Percentiles rank a stretch among this genome's conserved stretches.
phyloP scores from a whole-genome alignment of 306 rosid genomes.

The Quercus mongolica region DNA sequence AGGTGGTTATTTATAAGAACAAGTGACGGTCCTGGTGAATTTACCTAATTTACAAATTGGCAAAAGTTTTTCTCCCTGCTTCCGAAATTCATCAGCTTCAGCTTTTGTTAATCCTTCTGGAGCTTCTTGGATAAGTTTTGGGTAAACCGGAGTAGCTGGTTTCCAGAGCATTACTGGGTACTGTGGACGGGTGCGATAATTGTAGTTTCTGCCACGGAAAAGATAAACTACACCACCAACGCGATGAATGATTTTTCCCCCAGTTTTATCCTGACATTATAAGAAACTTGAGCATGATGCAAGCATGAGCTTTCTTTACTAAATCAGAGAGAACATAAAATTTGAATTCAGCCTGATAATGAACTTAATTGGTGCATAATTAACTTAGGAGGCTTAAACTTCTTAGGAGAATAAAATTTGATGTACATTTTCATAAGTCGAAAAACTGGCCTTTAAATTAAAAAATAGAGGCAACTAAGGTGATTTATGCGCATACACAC shows the following conservation, averaged over 20 bases:
- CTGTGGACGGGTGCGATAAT: slow-evolving; percentile 76
- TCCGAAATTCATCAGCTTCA: slow-evolving; percentile 65
- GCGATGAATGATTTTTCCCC: slow-evolving; percentile 83
- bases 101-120: slow-evolving; percentile 82
- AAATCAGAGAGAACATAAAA: background rate
- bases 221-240: slow-evolving; percentile 85
- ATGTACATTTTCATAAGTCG: background rate
- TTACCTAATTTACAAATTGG: slow-evolving; percentile 94
- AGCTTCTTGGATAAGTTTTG: slow-evolving; percentile 93
- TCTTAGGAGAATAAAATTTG: background rate
- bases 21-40: slow-evolving; percentile 11
- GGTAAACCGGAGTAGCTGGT: slow-evolving; percentile 93
- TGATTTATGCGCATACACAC: background rate
- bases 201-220: slow-evolving; percentile 90
- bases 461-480: background rate
- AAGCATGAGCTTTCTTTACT: background rate
- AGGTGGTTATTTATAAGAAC: background rate
- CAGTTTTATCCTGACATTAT: slow-evolving; percentile 67
- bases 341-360: background rate
- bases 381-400: background rate
- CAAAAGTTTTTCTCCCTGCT: slow-evolving; percentile 69
- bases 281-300: background rate
- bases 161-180: slow-evolving; percentile 98
- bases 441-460: background rate
- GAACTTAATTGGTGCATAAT: background rate